These are phyloP conservation scores for Barbatosphaeria neglecta DNA, from an alignment of 495 filamentous ascomycete genomes.

Conservation along the genomic window DNA sequence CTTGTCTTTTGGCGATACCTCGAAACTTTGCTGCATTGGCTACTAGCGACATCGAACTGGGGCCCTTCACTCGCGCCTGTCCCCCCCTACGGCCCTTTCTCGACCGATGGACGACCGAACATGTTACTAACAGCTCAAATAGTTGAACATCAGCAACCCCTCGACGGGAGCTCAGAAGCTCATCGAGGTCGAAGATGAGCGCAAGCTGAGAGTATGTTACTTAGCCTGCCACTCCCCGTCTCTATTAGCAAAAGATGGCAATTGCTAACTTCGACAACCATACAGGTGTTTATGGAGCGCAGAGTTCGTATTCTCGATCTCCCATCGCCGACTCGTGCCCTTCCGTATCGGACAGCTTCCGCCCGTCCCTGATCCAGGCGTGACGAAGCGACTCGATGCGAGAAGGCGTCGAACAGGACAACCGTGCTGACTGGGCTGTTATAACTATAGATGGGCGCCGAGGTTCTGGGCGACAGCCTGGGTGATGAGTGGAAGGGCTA, in stretches of 20 bases:
- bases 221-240: not conserved
- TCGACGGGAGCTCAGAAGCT: conserved; percentile 99
- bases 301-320: not conserved
- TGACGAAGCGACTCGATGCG: conserved; percentile 3
- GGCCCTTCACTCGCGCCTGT: too few relatives aligned
- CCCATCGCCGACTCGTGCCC: not conserved
- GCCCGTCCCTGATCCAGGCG: not conserved
- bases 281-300: not conserved
- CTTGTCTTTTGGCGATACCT: not conserved
- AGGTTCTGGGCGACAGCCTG: conserved; percentile 86
- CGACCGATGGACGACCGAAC: not conserved
- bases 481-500: conserved; percentile 99
- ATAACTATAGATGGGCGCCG: conserved; percentile 72
- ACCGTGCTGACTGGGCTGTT: conserved; percentile 16
- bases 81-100: too few relatives aligned
- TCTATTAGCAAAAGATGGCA: not conserved
- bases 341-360: not conserved
- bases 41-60: not conserved
- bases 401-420: not conserved
- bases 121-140: conserved; percentile 12
- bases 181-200: conserved; percentile 97
- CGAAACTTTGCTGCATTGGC: not conserved
- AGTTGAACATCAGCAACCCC: conserved; percentile 97
- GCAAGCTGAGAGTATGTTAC: conserved; percentile 50
- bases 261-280: not conserved